Evolutionary conservation across 2,329 filamentous ascomycete genomes (phyloP).

Genomic region (Fonsecaea pugnacius): DNA sequence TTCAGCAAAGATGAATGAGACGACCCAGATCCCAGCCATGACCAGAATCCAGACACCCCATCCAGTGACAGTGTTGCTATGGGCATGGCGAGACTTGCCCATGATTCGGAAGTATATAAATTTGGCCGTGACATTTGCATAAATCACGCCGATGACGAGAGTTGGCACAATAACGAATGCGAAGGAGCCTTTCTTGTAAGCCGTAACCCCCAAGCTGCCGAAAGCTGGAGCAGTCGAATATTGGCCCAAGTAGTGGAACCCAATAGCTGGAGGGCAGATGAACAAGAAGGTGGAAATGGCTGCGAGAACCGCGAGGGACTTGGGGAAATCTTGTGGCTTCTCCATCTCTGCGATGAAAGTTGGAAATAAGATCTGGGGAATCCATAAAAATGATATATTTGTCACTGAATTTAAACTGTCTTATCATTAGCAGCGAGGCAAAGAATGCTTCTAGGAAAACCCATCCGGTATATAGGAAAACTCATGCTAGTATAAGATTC

Average conservation of each 20-base stretch:
- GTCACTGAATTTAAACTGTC: slow-evolving; percentile 54
- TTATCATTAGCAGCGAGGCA: background rate
- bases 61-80: slow-evolving; percentile 54
- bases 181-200: slow-evolving; percentile 56
- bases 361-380: slow-evolving; percentile 58
- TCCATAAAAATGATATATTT: slow-evolving; percentile 57
- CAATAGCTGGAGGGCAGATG: slow-evolving; percentile 56
- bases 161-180: slow-evolving; percentile 58
- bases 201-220: slow-evolving; percentile 49
- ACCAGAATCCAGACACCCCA: slow-evolving; percentile 51
- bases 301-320: slow-evolving; percentile 53
- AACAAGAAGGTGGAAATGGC: slow-evolving; percentile 54
- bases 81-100: slow-evolving; percentile 51
- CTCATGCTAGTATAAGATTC: background rate
- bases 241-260: slow-evolving; percentile 56
- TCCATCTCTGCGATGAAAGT: slow-evolving; percentile 59
- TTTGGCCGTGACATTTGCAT: slow-evolving; percentile 55
- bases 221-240: slow-evolving; percentile 58
- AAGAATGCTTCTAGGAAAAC: background rate
- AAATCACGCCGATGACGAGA: slow-evolving; percentile 56
- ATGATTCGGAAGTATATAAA: slow-evolving; percentile 53
- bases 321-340: slow-evolving; percentile 56
- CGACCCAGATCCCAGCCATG: slow-evolving; percentile 26
- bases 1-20: slow-evolving; percentile 54
- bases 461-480: background rate